Evolutionary conservation across 192 early-diverging fungal genomes (phyloP).

Genomic region (Geranomyces michiganensis): DNA sequence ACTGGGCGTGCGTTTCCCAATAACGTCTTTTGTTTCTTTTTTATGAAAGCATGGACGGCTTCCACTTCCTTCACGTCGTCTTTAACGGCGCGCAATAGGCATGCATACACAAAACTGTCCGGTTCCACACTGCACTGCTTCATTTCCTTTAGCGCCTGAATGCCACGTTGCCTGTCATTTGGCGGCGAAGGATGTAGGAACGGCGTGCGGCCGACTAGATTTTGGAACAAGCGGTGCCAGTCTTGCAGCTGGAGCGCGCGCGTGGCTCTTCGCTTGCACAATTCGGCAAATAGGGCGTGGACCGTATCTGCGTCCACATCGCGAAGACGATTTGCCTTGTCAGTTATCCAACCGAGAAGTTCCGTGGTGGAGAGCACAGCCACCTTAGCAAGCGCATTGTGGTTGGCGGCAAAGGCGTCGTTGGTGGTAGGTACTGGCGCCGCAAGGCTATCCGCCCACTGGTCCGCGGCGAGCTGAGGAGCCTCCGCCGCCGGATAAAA

Average conservation of each 20-base stretch:
- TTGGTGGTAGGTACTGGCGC: no score
- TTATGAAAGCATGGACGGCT: slow-evolving; percentile 8
- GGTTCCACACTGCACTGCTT: slow-evolving; percentile 11
- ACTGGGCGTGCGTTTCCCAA: background rate
- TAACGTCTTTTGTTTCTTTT: background rate
- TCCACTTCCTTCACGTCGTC: slow-evolving; percentile 22
- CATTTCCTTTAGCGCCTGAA: slow-evolving; percentile 11
- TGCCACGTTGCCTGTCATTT: background rate
- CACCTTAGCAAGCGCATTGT: no score
- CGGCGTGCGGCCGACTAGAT: slow-evolving; percentile 6
- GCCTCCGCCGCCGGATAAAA: no score
- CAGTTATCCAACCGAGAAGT: slow-evolving; percentile 2
- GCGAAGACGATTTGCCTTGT: slow-evolving; percentile 15
- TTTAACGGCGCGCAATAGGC: slow-evolving; percentile 25
- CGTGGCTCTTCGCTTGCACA: background rate
- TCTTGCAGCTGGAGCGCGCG: slow-evolving; percentile 16
- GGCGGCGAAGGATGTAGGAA: slow-evolving; percentile 2
- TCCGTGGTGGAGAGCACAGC: background rate
- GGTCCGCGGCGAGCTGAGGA: no score
- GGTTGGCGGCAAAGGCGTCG: no score
- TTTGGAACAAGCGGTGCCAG: slow-evolving; percentile 29
- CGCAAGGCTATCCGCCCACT: no score
- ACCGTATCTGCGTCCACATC: slow-evolving; percentile 6
- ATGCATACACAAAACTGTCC: slow-evolving; percentile 23
- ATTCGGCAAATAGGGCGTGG: slow-evolving; percentile 5